phyloP scores from a whole-genome alignment of 2,329 filamentous ascomycete genomes.

The Fusarium succisae region DNA sequence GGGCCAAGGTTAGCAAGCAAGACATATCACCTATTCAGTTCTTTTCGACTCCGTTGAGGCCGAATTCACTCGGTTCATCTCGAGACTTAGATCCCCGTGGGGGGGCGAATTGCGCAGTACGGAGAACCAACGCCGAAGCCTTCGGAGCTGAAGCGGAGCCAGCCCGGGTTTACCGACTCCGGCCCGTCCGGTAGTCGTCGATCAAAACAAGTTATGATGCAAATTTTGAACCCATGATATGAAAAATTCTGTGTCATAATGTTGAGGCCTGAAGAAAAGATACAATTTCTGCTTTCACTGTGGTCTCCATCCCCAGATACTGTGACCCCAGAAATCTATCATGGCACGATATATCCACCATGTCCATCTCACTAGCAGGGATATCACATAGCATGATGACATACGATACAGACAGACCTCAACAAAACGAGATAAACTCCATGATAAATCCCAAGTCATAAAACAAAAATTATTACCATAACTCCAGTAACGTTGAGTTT shows the following conservation, averaged over 20 bases:
- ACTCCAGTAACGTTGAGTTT: not conserved
- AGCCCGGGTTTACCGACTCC: conserved; percentile 17
- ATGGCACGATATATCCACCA: conserved; percentile 18
- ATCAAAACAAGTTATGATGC: not conserved
- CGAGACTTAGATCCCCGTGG: not conserved
- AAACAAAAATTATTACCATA: not conserved
- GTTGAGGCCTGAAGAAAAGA: not conserved
- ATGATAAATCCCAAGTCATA: not conserved
- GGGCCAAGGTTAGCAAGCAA: not conserved
- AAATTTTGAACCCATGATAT: not conserved
- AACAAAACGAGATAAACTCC: not conserved
- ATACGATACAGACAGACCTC: conserved; percentile 1
- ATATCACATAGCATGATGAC: conserved; percentile 20
- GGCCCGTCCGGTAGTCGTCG: conserved; percentile 24
- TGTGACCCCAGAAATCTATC: conserved; percentile 20
- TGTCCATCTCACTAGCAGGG: conserved; percentile 5
- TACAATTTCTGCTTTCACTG: not conserved
- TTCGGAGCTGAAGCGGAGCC: conserved; percentile 37
- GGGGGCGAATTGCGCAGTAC: not conserved
- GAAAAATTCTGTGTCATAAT: not conserved
- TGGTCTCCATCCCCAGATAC: not conserved
- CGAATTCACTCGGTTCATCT: not conserved
- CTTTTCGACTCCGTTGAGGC: not conserved
- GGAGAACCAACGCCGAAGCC: conserved; percentile 28
- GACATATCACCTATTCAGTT: not conserved